Evolutionary conservation across 768 basidiomycete species (phyloP).

Genomic region (Auricularia cornea): DNA sequence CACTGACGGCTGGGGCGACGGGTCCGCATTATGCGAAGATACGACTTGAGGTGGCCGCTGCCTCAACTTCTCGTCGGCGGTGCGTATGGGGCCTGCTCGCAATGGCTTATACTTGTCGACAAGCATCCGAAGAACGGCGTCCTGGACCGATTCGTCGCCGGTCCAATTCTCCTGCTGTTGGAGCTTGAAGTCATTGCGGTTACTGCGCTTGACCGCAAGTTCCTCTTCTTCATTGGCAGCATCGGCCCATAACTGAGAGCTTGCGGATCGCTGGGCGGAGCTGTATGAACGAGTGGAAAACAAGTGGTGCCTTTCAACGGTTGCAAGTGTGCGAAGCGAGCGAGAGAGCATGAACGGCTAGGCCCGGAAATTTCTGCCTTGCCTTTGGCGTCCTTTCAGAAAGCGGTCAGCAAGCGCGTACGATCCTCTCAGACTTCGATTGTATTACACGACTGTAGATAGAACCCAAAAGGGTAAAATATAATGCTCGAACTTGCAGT

Average conservation of each 20-base stretch:
- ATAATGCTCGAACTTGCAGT: too few relatives aligned
- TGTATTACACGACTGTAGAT: too few relatives aligned
- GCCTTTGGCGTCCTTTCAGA: too few relatives aligned
- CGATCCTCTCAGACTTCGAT: too few relatives aligned
- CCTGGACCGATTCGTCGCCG: slow-evolving; percentile 62
- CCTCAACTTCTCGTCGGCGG: slow-evolving; percentile 61
- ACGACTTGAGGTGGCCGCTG: slow-evolving; percentile 35
- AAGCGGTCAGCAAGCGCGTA: too few relatives aligned
- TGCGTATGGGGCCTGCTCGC: slow-evolving; percentile 46
- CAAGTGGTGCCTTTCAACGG: too few relatives aligned
- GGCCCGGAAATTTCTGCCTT: too few relatives aligned
- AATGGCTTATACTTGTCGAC: slow-evolving; percentile 82
- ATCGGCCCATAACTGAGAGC: slow-evolving; percentile 59
- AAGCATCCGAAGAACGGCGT: slow-evolving; percentile 74
- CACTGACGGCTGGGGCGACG: not conserved
- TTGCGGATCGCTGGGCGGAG: slow-evolving; percentile 22
- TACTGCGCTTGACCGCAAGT: slow-evolving; percentile 8
- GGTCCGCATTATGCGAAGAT: not conserved
- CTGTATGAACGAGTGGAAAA: not conserved
- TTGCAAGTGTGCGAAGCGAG: too few relatives aligned
- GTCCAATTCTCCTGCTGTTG: slow-evolving; percentile 61
- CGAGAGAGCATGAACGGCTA: too few relatives aligned
- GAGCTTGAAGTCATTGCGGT: slow-evolving; percentile 23
- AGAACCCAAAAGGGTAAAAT: too few relatives aligned
- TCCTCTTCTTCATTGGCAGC: slow-evolving; percentile 47